Evolutionary conservation across 2,329 filamentous ascomycete genomes (phyloP), one percentile per base, ranked within the genome.

Genomic region (Trichoderma harzianum): DNA sequence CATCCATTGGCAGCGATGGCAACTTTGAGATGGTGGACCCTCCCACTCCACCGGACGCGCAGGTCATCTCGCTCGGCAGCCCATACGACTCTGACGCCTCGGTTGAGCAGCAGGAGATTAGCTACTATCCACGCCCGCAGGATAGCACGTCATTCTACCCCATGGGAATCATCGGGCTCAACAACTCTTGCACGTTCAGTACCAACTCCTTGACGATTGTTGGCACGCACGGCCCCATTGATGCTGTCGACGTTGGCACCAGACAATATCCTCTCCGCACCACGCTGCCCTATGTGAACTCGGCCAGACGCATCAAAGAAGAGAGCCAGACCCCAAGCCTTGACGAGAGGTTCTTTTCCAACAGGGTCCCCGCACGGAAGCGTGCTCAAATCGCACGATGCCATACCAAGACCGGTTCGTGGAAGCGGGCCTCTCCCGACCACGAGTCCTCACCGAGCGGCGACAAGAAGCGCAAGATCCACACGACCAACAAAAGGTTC

Each of bases 1-100:
- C 70, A n/a, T 72, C 70, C 21, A 57, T 68, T n/a, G 55, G 53
- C 24, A 67, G 70, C 26, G 70, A 72, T 32, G n/a, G 18, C 26
- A 28, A 53, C 57, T 69, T 53, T 26, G 62, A 61, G 16, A 18
- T 34, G 26, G 7, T 28, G 16, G 69, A 58, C 18, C 70, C 70
- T 12, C n/a, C 70, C 24, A 72, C 70, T 24, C 70, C 70, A 10
- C 68, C 68, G 18, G 68, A 64, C n/a, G 60, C 30, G 12, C 43
- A 51, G 4, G 11, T 70, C 66, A 32, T 32, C 24, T 64, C 68
- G 21, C 58, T 70, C 26, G 47, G 57, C 18, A 62, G 24, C n/a
- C 34, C 68, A 39, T 64, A 57, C 24, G 60, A 64, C 47, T 64
- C 68, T 24, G 68, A 70, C 26, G 57, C 26, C 21, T 58, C 66